Evolutionary conservation across 2,329 filamentous ascomycete species (phyloP), one percentile per base, ranked within the genome.

Genomic region (Pseudogymnoascus verrucosus): DNA sequence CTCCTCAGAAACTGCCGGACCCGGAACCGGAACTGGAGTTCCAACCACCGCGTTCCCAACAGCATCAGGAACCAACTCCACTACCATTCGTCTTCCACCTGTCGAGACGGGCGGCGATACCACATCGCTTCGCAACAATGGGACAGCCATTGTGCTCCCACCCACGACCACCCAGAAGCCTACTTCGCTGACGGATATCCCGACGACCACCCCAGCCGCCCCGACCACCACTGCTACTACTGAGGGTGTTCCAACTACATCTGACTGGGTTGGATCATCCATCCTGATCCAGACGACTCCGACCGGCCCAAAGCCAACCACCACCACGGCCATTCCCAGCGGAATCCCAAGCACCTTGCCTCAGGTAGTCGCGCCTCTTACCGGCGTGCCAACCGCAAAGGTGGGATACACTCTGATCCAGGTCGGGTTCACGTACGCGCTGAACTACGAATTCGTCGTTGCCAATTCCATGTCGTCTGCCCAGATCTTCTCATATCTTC

Each of bases 371-470:
- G 84, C 87, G 28, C 91, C 91, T 7, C 83, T 85, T 42, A 80
- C 83, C 63, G 83, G 83, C 31, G 80, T 83, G 60, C 78, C 80
- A 19, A 85, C 84, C 1, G 26, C 57, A n/a, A 40, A 60, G 11
- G 31, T 10, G 84, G 89, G 90, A 68, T 86, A 84, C 0, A 86
- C 84, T 3, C 76, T 90, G 69, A 88, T 96, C 69, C 91, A 96
- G 73, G 82, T 98, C 67, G 95, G 90, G 36, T 97, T 98, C 82
- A 79, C 85, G 62, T 89, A 86, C 71, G 83, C 84, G 1, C 82
- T 96, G 69, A 93, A 96, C 78, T 99, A 95, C 75, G 78, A 83
- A 7, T 96, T 96, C 72, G 89, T 98, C 28, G 87, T 89, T 10
- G 79, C 79, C 21, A 86, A 89, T 66, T 80, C 85, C 12, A 81